phyloP scores from a whole-genome alignment of 495 filamentous ascomycete species.

The Xanthoparmelia taractica region DNA sequence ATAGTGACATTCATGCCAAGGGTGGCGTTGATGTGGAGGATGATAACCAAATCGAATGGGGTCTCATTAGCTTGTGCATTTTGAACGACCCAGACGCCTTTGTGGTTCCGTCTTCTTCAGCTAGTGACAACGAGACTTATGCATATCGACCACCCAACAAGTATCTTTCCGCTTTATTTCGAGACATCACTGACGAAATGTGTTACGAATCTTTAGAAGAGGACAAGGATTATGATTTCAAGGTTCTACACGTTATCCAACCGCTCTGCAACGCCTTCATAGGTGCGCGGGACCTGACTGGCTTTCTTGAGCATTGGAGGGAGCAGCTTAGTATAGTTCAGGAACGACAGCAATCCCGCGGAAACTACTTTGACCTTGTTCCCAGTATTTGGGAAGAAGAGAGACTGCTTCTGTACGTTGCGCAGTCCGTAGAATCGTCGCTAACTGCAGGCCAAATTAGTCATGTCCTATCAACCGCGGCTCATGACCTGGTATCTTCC shows the following conservation, averaged over 20 bases:
- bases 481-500: constrained; percentile 25
- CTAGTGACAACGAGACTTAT: background rate
- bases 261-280: constrained; percentile 57
- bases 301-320: constrained; percentile 62
- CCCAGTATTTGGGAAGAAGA: constrained; percentile 56
- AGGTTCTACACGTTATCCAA: constrained; percentile 37
- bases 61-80: constrained; percentile 51
- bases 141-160: constrained; percentile 23
- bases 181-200: constrained; percentile 31
- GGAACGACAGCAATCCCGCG: background rate
- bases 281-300: constrained; percentile 54
- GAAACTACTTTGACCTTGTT: background rate
- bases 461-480: constrained; percentile 25
- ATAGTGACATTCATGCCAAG: constrained; percentile 16
- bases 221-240: constrained; percentile 1
- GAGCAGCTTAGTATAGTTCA: constrained; percentile 42
- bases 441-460: constrained; percentile 42
- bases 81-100: constrained; percentile 64
- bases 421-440: constrained; percentile 35
- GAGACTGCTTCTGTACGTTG: constrained; percentile 42
- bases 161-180: constrained; percentile 38
- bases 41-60: constrained; percentile 48
- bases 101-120: constrained; percentile 31
- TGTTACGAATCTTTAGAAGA: constrained; percentile 2
- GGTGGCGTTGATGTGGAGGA: constrained; percentile 6